phyloP scores from a whole-genome alignment of 805 yeast species.

The Cyberlindnera samutprakarnensis region DNA sequence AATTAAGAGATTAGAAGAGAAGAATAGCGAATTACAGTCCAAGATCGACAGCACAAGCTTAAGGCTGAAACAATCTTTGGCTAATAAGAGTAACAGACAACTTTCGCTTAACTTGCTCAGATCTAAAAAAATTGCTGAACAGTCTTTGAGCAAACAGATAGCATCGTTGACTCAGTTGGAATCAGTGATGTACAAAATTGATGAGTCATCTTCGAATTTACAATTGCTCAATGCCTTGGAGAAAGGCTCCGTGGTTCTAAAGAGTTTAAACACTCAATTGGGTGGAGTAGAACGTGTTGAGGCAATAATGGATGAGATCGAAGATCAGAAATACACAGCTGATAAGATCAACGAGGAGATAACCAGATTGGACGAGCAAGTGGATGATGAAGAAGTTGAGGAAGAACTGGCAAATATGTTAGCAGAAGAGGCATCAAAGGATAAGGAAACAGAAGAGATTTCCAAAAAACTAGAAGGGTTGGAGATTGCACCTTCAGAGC shows the following conservation, averaged over 20 bases:
- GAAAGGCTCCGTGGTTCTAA: constrained; percentile 29
- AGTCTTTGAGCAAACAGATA: constrained; percentile 25
- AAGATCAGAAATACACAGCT: constrained; percentile 28
- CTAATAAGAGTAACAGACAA: constrained; percentile 16
- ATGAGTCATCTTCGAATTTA: constrained; percentile 34
- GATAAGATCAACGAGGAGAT: constrained; percentile 32
- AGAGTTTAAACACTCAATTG: constrained; percentile 29
- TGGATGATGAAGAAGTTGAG: constrained; percentile 25
- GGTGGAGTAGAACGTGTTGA: constrained; percentile 39
- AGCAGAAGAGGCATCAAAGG: constrained; percentile 7
- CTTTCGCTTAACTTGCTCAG: constrained; percentile 27
- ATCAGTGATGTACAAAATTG: constrained; percentile 31
- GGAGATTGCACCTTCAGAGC: constrained; percentile 16
- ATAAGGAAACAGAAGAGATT: constrained; percentile 9
- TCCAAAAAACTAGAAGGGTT: constrained; percentile 19
- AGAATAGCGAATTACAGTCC: constrained; percentile 16
- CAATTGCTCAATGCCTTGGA: constrained; percentile 30
- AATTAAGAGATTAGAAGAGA: constrained; percentile 14
- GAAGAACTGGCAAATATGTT: constrained; percentile 31
- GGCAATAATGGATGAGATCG: constrained; percentile 31
- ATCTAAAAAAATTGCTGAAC: constrained; percentile 29
- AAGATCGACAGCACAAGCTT: constrained; percentile 13
- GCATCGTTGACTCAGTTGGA: constrained; percentile 30
- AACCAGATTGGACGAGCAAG: constrained; percentile 14
- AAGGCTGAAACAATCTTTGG: constrained; percentile 17